Base-by-base conservation (phyloP, 106 monocot genomes). In the Apostasia shenzhenica region DNA sequence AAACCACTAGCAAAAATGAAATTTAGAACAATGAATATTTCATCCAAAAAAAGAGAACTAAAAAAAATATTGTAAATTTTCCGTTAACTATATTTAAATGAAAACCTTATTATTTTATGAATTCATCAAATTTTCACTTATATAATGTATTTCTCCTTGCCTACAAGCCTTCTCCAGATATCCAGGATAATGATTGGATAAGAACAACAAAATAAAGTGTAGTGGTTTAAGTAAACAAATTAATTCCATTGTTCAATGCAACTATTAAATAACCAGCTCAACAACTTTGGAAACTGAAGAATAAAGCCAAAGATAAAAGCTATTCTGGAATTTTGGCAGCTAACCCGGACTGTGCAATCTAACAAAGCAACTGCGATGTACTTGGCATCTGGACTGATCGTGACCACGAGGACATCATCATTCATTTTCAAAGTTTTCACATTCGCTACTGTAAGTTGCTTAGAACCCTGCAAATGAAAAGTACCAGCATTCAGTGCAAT, bases 341-440 rank as follows among this genome's bases (percentile, higher is more conserved):
- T 70, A 75, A 99, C 97, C 84, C 84, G 82, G 67, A 85, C 76
- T 55, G 82, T 81, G 73, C 67, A 76, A 70, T 85, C 85, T 74
- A 85, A 73, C 68, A 90, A 75, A 69, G 99, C 73, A 81, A 89
- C 78, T 68, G 93, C 93, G 75, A 99, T 81, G 45, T 93, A 85
- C 68, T 99, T 93, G 2, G 76, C 80, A 75, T 84, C 80, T 65
- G 90, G 87, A 79, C 93, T 99, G 63, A 99, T 70, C 48, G 79
- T 77, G 39, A 99, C 60, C 39, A 78, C 87, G 69, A 85, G 81
- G 54, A 99, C 92, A 55, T 89, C 89, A 52, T 86, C 87, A 61
- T 78, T 79, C 87, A 99, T 81, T 73, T 87, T 88, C 75, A 90
- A 85, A 53, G 89, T 99, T 65, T 74, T 93, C n/a, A 85, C 80